These are phyloP conservation scores for Paecilomyces formosus DNA, from an alignment of 2,329 filamentous ascomycete species.

Conservation along the genomic window DNA sequence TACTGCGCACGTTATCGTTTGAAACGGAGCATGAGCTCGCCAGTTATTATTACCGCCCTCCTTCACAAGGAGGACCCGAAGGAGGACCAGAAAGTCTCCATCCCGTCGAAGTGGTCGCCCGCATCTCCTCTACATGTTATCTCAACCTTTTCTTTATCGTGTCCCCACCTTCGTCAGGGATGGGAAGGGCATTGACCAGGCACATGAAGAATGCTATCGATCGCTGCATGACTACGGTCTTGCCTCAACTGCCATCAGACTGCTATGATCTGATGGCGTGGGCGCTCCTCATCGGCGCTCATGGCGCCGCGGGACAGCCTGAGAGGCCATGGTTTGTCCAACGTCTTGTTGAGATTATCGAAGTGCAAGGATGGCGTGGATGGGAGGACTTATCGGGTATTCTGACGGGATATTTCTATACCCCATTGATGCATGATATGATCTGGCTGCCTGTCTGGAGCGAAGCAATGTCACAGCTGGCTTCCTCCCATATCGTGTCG, in stretches of 20 bases:
- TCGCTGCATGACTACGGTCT: constrained; percentile 11
- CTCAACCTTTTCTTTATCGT: constrained; percentile 25
- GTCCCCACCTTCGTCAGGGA: constrained; percentile 23
- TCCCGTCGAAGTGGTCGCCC: constrained; percentile 22
- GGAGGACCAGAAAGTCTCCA: constrained; percentile 5
- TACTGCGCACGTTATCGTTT: constrained; percentile 25
- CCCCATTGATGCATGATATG: constrained; percentile 13
- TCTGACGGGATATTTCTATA: constrained; percentile 21
- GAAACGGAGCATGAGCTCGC: constrained; percentile 32
- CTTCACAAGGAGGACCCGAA: background rate
- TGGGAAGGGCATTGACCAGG: constrained; percentile 25
- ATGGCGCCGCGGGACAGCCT: constrained; percentile 19
- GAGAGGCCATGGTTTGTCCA: constrained; percentile 24
- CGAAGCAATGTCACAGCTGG: constrained; percentile 17
- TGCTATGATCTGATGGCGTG: constrained; percentile 21
- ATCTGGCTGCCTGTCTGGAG: constrained; percentile 24
- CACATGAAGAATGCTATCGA: constrained; percentile 17
- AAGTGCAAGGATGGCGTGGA: constrained; percentile 19
- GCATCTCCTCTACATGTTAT: constrained; percentile 23
- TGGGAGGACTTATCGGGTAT: constrained; percentile 21
- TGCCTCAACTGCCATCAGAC: constrained; percentile 10
- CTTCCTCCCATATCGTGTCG: background rate
- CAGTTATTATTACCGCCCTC: constrained; percentile 24
- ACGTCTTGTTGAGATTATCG: constrained; percentile 15
- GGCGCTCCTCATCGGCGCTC: constrained; percentile 26